These are phyloP conservation scores for Tephrocybe sp. DNA, from an alignment of 768 basidiomycete genomes.

Conservation along the genomic window DNA sequence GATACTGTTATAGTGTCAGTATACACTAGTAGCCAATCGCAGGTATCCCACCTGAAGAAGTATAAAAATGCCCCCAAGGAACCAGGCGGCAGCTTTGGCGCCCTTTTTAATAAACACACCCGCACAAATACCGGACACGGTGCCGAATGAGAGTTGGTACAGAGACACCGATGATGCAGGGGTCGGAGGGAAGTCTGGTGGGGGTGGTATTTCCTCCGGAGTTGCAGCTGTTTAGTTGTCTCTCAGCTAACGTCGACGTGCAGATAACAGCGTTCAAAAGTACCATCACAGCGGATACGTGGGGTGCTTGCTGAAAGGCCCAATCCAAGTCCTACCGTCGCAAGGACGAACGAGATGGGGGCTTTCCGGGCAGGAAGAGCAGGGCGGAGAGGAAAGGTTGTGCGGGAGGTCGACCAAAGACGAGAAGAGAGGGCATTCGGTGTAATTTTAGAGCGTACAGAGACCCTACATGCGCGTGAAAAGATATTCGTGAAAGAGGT, in stretches of 20 bases:
- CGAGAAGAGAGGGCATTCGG: slow-evolving; percentile 12
- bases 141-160: slow-evolving; percentile 87
- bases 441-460: no score
- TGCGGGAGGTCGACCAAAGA: not conserved
- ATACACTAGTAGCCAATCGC: not conserved
- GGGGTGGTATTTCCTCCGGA: not conserved
- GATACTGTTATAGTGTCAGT: slow-evolving; percentile 53
- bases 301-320: slow-evolving; percentile 38
- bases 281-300: slow-evolving; percentile 56
- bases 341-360: slow-evolving; percentile 21
- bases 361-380: slow-evolving; percentile 7
- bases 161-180: slow-evolving; percentile 75
- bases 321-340: slow-evolving; percentile 43
- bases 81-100: slow-evolving; percentile 77
- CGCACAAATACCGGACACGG: slow-evolving; percentile 83
- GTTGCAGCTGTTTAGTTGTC: slow-evolving; percentile 9
- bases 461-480: slow-evolving; percentile 4
- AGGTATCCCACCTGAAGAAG: slow-evolving; percentile 72
- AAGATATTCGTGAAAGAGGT: slow-evolving; percentile 6
- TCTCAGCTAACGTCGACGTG: slow-evolving; percentile 2
- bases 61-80: slow-evolving; percentile 89
- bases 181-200: slow-evolving; percentile 43
- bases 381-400: not conserved
- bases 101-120: slow-evolving; percentile 97
- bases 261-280: slow-evolving; percentile 16